These are phyloP conservation scores for Nakazawaea ambrosiae DNA, from an alignment of 805 yeast genomes.

Conservation along the genomic window DNA sequence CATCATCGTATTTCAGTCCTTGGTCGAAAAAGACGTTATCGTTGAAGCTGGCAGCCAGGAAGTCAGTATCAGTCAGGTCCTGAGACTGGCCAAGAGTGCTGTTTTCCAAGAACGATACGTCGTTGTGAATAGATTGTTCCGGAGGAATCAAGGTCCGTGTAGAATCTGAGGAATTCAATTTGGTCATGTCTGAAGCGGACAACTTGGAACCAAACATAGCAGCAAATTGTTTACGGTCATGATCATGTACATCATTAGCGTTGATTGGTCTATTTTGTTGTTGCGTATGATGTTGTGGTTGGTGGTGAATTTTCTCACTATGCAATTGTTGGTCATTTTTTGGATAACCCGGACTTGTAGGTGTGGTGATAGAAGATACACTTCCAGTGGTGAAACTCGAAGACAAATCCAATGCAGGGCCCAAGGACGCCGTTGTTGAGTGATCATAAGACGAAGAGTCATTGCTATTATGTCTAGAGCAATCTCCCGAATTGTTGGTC, in stretches of 20 bases:
- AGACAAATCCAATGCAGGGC: constrained; percentile 8
- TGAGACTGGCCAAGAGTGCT: too few species aligned
- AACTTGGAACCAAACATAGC: not conserved
- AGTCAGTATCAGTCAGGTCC: not conserved
- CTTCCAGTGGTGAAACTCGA: constrained; percentile 7
- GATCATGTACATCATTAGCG: too few species aligned
- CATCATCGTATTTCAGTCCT: not conserved
- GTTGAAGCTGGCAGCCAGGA: not conserved
- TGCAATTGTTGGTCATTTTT: not conserved
- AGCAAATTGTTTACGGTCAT: too few species aligned
- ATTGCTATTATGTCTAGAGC: constrained; percentile 3
- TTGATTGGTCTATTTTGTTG: too few species aligned
- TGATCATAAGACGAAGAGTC: constrained; percentile 3
- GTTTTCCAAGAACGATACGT: too few species aligned
- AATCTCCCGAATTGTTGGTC: not conserved
- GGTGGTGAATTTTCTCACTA: not conserved
- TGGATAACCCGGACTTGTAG: constrained; percentile 8
- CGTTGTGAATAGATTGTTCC: too few species aligned
- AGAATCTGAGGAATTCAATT: constrained; percentile 1
- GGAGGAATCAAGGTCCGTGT: not conserved
- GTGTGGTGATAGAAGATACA: constrained; percentile 8
- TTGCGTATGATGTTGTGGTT: constrained; percentile 1
- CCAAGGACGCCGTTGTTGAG: not conserved
- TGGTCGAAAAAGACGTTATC: not conserved
- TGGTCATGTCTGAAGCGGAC: not conserved